These are phyloP conservation scores for Cyclocybe cylindracea DNA, from an alignment of 768 basidiomycete genomes.

Conservation along the genomic window DNA sequence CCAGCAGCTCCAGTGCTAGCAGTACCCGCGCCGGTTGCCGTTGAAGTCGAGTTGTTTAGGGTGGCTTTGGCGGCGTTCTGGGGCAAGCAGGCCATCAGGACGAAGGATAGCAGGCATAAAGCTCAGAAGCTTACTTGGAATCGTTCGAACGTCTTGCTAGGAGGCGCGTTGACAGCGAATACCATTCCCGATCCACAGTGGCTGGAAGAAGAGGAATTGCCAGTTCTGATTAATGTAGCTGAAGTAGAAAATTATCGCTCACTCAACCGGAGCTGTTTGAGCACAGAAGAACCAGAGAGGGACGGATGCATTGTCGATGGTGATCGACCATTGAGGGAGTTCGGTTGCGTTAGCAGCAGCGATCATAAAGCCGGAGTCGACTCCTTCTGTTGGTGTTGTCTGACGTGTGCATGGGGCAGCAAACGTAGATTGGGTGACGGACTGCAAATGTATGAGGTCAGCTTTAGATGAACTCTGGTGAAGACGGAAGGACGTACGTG, in stretches of 20 bases:
- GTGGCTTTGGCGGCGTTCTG: conserved; percentile 23
- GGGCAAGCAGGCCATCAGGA: not conserved
- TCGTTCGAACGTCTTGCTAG: conserved; percentile 43
- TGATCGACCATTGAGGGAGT: conserved; percentile 48
- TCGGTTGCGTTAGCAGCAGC: conserved; percentile 30
- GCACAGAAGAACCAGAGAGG: conserved; percentile 68
- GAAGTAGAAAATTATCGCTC: conserved; percentile 1
- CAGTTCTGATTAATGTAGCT: no score
- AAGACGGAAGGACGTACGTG: conserved; percentile 30
- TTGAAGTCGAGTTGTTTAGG: not conserved
- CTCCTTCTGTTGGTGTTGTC: conserved; percentile 35
- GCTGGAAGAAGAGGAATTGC: conserved; percentile 15
- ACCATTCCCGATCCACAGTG: conserved; percentile 63
- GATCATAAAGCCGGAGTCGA: conserved; percentile 54
- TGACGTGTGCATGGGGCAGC: conserved; percentile 47
- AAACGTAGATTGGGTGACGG: conserved; percentile 64
- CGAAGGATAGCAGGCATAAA: not conserved
- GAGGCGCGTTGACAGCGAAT: conserved; percentile 56
- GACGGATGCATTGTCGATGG: conserved; percentile 41
- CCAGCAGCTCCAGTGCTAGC: conserved; percentile 12
- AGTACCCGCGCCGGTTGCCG: not conserved
- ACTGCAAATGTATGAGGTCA: conserved; percentile 28
- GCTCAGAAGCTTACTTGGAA: conserved; percentile 40
- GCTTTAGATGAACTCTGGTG: not conserved
- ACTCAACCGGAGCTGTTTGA: conserved; percentile 36